These are phyloP conservation scores for Coemansia sp. DNA, from an alignment of 371 early-diverging fungal genomes.

Conservation along the genomic window DNA sequence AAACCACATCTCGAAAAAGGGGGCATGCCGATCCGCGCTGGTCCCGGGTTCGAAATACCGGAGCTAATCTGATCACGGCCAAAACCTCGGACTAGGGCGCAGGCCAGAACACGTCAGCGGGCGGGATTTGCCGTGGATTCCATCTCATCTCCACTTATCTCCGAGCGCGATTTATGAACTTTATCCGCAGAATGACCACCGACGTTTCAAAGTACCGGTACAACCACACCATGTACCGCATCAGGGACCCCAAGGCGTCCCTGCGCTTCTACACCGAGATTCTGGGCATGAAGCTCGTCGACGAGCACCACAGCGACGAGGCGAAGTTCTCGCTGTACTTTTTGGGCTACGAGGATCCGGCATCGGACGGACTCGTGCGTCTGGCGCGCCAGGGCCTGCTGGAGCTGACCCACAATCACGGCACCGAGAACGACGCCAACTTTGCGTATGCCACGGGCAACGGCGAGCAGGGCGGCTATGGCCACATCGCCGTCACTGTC, in stretches of 20 bases:
- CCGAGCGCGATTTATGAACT: not conserved
- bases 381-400: conserved; percentile 70
- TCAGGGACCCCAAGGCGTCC: conserved; percentile 77
- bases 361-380: conserved; percentile 56
- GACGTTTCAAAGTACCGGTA: conserved; percentile 42
- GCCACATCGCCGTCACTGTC: conserved; percentile 80
- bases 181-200: conserved; percentile 31
- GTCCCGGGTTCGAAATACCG: not conserved
- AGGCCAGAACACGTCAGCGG: not conserved
- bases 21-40: not conserved
- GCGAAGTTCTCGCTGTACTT: conserved; percentile 82
- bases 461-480: conserved; percentile 73
- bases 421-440: conserved; percentile 71
- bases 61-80: not conserved
- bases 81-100: not conserved
- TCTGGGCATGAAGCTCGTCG: conserved; percentile 82
- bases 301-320: conserved; percentile 56
- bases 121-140: not conserved
- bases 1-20: not conserved
- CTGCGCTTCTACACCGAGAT: conserved; percentile 73
- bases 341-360: conserved; percentile 65
- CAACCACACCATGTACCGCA: conserved; percentile 85
- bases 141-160: not conserved
- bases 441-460: conserved; percentile 80
- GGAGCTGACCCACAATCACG: conserved; percentile 89